These are phyloP conservation scores for Ceratorhiza oryzae-sativae DNA, from an alignment of 1,284 basidiomycete genomes.

Conservation along the genomic window DNA sequence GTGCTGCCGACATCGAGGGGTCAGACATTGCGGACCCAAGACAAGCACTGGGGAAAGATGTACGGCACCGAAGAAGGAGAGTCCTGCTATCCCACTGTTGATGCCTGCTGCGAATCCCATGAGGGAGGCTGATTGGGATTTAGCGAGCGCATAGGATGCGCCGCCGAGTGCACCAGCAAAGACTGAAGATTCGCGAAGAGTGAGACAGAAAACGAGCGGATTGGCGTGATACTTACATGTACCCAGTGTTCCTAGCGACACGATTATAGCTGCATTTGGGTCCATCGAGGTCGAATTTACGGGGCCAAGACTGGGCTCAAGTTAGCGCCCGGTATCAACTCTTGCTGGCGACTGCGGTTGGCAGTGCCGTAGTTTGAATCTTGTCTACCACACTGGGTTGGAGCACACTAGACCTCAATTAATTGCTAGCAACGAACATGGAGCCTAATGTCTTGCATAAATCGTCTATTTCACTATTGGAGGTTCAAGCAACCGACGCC, in stretches of 20 bases:
- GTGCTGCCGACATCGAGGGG: slow-evolving; percentile 53
- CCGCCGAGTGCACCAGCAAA: slow-evolving; percentile 60
- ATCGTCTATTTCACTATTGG: too few relatives aligned
- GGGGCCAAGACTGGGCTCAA: too few relatives aligned
- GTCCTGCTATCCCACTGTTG: slow-evolving; percentile 70
- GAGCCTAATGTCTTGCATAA: too few relatives aligned
- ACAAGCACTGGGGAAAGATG: background rate
- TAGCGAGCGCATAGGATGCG: slow-evolving; percentile 62
- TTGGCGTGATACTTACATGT: background rate
- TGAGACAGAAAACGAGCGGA: background rate
- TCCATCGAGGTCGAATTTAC: background rate
- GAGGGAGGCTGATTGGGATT: slow-evolving; percentile 55
- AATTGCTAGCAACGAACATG: too few relatives aligned
- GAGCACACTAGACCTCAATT: too few relatives aligned
- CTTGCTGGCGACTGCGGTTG: too few relatives aligned
- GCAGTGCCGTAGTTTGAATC: too few relatives aligned
- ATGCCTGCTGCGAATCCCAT: slow-evolving; percentile 62
- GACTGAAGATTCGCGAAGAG: slow-evolving; percentile 50
- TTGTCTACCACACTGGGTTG: too few relatives aligned
- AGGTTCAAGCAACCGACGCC: too few relatives aligned
- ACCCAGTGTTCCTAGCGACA: slow-evolving; percentile 19
- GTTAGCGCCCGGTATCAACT: too few relatives aligned
- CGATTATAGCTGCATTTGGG: slow-evolving; percentile 21
- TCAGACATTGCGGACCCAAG: slow-evolving; percentile 3
- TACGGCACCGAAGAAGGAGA: slow-evolving; percentile 72